Evolutionary conservation across 2,329 filamentous ascomycete genomes (phyloP).

Genomic region (Calycina herbarum): DNA sequence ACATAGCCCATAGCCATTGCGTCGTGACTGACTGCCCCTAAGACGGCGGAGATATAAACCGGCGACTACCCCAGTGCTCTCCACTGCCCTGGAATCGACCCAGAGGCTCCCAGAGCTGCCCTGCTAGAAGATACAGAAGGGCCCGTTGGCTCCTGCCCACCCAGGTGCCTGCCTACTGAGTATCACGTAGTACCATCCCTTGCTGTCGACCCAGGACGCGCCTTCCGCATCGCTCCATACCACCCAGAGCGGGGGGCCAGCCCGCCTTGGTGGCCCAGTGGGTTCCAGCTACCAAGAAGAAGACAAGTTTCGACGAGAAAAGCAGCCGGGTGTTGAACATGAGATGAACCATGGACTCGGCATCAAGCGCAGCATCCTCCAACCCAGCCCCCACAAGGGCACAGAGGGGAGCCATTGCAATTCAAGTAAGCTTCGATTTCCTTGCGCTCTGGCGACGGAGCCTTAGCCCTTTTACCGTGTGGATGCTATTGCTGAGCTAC

Average conservation of each 20-base stretch:
- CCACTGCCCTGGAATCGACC: background rate
- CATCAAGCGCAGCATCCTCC: slow-evolving; percentile 28
- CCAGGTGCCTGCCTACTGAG: background rate
- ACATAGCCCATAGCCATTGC: background rate
- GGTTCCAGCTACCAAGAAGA: background rate
- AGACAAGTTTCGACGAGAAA: background rate
- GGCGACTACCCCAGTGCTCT: background rate
- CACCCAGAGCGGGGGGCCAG: background rate
- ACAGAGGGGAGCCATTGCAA: slow-evolving; percentile 50
- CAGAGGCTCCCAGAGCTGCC: too few species aligned
- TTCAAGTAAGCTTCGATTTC: slow-evolving; percentile 40
- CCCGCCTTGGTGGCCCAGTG: background rate
- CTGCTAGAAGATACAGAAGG: too few species aligned
- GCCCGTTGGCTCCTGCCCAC: too few species aligned
- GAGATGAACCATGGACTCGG: slow-evolving; percentile 29
- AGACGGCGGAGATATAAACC: background rate
- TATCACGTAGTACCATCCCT: background rate
- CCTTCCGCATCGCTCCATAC: background rate
- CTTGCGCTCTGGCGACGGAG: background rate
- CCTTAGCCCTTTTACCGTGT: background rate
- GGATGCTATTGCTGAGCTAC: background rate
- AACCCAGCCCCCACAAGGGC: slow-evolving; percentile 37
- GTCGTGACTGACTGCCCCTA: background rate
- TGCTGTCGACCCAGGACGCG: background rate
- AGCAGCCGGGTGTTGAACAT: background rate